Percentiles rank a stretch among this genome's conserved stretches.
These are phyloP conservation scores for Claviceps fusiformis DNA, from an alignment of 2,329 filamentous ascomycete genomes.

Conservation along the genomic window DNA sequence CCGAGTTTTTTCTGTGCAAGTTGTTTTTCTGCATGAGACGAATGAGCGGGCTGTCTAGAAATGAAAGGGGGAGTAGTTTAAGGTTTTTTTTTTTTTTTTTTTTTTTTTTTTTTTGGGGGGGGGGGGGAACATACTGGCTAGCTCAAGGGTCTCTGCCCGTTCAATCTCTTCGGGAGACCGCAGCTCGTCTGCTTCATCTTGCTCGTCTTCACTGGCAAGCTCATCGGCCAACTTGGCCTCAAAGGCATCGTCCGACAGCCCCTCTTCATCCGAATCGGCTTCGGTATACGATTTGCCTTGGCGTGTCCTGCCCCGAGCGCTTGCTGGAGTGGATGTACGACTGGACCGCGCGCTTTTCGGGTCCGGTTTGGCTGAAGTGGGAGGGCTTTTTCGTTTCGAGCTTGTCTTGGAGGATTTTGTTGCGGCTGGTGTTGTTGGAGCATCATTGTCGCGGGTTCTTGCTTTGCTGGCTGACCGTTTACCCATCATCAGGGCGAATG, in stretches of 20 bases:
- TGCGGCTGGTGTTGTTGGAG: constrained; percentile 4
- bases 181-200: constrained; percentile 18
- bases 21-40: constrained; percentile 51
- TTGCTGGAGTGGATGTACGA: constrained; percentile 58
- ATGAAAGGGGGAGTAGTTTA: background rate
- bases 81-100: too few species aligned
- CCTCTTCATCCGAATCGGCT: constrained; percentile 44
- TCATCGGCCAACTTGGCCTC: constrained; percentile 63
- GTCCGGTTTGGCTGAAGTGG: constrained; percentile 19
- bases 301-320: constrained; percentile 35
- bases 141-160: constrained; percentile 52
- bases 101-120: too few species aligned
- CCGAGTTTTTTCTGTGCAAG: constrained; percentile 85
- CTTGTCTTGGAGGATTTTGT: constrained; percentile 11
- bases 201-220: constrained; percentile 27
- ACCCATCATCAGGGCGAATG: constrained; percentile 42
- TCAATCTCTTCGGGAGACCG: constrained; percentile 47
- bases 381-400: constrained; percentile 20
- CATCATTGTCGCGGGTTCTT: constrained; percentile 15
- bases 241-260: constrained; percentile 68
- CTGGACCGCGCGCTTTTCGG: constrained; percentile 65
- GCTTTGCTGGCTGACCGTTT: constrained; percentile 18
- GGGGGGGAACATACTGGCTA: constrained; percentile 49
- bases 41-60: background rate
- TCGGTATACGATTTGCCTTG: constrained; percentile 37